phyloP scores from a whole-genome alignment of 1,284 basidiomycete genomes.

The Naganishia sp. region DNA sequence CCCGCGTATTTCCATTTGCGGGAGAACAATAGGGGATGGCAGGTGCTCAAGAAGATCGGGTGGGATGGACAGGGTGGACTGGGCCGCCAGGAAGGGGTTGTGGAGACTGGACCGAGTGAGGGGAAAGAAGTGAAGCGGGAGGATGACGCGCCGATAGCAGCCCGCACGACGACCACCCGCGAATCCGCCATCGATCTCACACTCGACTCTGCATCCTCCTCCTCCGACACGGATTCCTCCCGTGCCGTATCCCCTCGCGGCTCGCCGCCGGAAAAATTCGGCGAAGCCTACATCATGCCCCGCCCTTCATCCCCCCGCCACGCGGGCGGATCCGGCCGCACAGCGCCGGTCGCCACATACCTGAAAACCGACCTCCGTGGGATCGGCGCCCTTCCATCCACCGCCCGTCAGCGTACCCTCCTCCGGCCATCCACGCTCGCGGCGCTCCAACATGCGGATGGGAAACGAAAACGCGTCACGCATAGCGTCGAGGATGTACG shows the following conservation, averaged over 20 bases:
- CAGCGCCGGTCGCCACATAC: conserved; percentile 27
- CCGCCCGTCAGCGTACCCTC: conserved; percentile 4
- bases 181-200: conserved; percentile 28
- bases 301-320: background rate
- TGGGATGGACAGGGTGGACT: conserved; percentile 31
- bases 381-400: conserved; percentile 24
- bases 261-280: conserved; percentile 16
- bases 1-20: conserved; percentile 30
- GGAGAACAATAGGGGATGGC: conserved; percentile 26
- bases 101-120: background rate
- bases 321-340: conserved; percentile 8
- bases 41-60: conserved; percentile 24
- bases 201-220: conserved; percentile 14
- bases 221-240: background rate
- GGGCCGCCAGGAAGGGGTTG: background rate
- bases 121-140: background rate
- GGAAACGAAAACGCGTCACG: conserved; percentile 26
- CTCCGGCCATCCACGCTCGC: background rate
- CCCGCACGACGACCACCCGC: background rate
- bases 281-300: background rate
- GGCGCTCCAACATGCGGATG: background rate
- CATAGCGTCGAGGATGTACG: conserved; percentile 23
- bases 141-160: background rate
- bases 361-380: conserved; percentile 28
- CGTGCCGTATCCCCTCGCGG: background rate